Conservation (phyloP, 129 eudicot species). For the Ambrosia artemisiifolia region DNA sequence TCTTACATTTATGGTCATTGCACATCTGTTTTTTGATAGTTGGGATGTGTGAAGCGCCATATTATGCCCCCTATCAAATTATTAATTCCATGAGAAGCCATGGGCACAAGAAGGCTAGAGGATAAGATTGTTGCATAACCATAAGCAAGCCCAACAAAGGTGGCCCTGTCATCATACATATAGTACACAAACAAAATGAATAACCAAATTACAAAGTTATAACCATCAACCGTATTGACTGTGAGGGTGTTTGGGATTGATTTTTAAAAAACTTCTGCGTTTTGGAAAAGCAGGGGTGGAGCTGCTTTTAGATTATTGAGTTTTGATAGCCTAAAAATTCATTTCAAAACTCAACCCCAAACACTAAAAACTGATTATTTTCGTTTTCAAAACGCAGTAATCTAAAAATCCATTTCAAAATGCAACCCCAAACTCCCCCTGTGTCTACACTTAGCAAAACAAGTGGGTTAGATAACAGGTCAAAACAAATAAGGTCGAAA, state of each 20-base stretch:
- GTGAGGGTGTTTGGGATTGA: no score
- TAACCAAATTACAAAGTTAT: neutral
- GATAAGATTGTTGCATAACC: conserved; percentile 74
- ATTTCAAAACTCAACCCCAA: no score
- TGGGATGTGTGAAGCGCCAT: conserved; percentile 61
- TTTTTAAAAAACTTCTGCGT: no score
- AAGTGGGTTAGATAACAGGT: neutral
- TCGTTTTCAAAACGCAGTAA: no score
- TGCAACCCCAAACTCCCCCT: no score
- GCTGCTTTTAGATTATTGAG: no score
- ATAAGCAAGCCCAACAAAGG: conserved; percentile 77
- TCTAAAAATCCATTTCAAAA: no score
- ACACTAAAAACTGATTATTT: no score
- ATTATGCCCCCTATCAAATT: conserved; percentile 74
- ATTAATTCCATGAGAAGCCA: conserved; percentile 88
- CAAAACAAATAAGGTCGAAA: neutral
- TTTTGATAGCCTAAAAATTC: no score
- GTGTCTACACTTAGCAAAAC: neutral
- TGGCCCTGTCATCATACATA: conserved; percentile 55
- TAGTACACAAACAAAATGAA: neutral
- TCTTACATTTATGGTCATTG: neutral
- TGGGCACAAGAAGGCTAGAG: conserved; percentile 80
- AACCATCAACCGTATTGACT: neutral
- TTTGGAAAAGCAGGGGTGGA: no score
- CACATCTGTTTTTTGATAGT: conserved; percentile 29